These are phyloP conservation scores for Aspergillus pseudoglaucus DNA, from an alignment of 2,329 filamentous ascomycete genomes.

Conservation along the genomic window DNA sequence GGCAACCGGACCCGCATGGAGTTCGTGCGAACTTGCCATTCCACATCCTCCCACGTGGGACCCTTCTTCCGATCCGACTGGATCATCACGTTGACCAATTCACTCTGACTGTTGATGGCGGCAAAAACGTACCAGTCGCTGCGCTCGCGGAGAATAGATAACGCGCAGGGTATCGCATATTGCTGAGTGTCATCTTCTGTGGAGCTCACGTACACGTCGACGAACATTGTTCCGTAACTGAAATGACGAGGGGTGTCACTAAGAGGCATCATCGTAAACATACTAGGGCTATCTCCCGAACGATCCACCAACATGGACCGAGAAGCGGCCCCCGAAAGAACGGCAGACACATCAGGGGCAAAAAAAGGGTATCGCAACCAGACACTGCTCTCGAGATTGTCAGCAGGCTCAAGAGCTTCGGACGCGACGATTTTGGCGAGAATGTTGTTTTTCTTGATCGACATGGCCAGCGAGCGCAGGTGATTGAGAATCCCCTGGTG, in stretches of 20 bases:
- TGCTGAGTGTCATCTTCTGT: slow-evolving; percentile 59
- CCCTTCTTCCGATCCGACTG: slow-evolving; percentile 62
- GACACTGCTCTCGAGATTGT: slow-evolving; percentile 56
- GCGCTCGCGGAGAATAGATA: slow-evolving; percentile 67
- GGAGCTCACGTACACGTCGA: slow-evolving; percentile 68
- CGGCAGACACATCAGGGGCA: slow-evolving; percentile 62
- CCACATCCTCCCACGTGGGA: slow-evolving; percentile 73
- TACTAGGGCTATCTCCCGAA: slow-evolving; percentile 41
- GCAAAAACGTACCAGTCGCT: slow-evolving; percentile 65
- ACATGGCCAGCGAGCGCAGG: slow-evolving; percentile 67
- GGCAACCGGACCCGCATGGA: slow-evolving; percentile 65
- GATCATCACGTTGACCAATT: slow-evolving; percentile 67
- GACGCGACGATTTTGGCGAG: slow-evolving; percentile 59
- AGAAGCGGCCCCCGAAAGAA: slow-evolving; percentile 56
- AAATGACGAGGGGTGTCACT: slow-evolving; percentile 69
- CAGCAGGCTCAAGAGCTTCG: slow-evolving; percentile 66
- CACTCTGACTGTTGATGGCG: slow-evolving; percentile 71
- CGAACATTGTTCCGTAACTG: slow-evolving; percentile 71
- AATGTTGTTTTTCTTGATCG: slow-evolving; percentile 77
- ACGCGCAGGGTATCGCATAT: slow-evolving; percentile 64
- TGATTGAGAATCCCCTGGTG: slow-evolving; percentile 55
- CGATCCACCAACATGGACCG: slow-evolving; percentile 41
- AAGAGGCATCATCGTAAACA: slow-evolving; percentile 66
- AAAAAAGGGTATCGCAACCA: slow-evolving; percentile 74
- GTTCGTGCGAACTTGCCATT: slow-evolving; percentile 65